Percentiles rank a stretch among this genome's conserved stretches.
phyloP scores from a whole-genome alignment of 306 rosid species.

The Sindora glabra region DNA sequence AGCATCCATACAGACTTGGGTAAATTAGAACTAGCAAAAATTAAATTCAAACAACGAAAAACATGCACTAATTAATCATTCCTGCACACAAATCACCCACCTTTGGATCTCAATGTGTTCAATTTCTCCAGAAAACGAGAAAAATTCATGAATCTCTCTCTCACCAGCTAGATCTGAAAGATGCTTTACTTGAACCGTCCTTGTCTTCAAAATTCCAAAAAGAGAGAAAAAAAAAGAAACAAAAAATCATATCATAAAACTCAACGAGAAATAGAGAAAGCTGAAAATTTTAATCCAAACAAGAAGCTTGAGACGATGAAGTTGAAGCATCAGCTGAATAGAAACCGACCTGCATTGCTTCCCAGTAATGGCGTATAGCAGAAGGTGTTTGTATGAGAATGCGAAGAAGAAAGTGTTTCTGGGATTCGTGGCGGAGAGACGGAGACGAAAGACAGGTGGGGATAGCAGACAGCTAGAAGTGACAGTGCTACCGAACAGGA shows the following conservation, averaged over 20 bases:
- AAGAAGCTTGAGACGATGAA: background rate
- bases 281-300: background rate
- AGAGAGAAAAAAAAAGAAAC: background rate
- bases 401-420: background rate
- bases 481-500: slow-evolving; percentile 1
- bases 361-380: background rate
- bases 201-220: slow-evolving; percentile 44
- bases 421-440: background rate
- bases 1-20: background rate
- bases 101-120: slow-evolving; percentile 70
- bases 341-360: slow-evolving; percentile 24
- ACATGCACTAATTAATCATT: background rate
- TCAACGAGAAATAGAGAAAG: slow-evolving; percentile 4
- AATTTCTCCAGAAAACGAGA: slow-evolving; percentile 87
- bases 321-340: background rate
- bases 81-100: slow-evolving; percentile 16
- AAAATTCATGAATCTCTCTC: slow-evolving; percentile 92
- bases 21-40: background rate
- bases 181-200: slow-evolving; percentile 77
- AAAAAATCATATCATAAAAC: too few relatives aligned
- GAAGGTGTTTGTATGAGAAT: background rate
- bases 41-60: background rate
- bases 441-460: background rate
- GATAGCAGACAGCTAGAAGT: background rate
- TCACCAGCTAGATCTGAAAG: slow-evolving; percentile 90